phyloP scores from a whole-genome alignment of 2,329 filamentous ascomycete genomes.

The Aspergillus felis region DNA sequence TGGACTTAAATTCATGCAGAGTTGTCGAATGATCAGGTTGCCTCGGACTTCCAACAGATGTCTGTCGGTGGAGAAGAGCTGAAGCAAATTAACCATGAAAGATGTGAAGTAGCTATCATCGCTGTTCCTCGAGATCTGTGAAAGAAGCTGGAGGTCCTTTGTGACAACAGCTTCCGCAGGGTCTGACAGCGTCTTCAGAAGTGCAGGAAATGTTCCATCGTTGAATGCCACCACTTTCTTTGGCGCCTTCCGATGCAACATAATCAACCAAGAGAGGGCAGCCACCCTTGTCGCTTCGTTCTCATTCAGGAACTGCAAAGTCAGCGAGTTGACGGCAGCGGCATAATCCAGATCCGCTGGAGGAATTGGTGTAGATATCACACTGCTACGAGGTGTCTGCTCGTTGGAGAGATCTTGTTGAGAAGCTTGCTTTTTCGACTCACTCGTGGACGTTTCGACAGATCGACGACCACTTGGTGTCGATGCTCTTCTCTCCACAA shows the following conservation, averaged over 20 bases:
- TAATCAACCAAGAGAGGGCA: constrained; percentile 92
- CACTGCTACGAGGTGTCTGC: constrained; percentile 44
- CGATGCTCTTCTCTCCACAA: constrained; percentile 40
- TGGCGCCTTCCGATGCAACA: constrained; percentile 94
- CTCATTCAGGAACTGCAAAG: constrained; percentile 89
- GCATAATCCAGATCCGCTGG: constrained; percentile 83
- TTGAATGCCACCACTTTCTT: constrained; percentile 92
- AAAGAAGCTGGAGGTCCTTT: constrained; percentile 85
- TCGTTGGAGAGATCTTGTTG: constrained; percentile 29
- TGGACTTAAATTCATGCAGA: constrained; percentile 87
- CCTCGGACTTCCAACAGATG: constrained; percentile 86
- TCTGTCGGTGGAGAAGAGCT: constrained; percentile 91
- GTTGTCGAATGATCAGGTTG: constrained; percentile 92
- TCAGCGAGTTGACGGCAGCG: constrained; percentile 88
- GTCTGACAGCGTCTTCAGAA: constrained; percentile 94
- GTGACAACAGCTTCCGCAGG: constrained; percentile 94
- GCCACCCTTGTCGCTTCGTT: constrained; percentile 94
- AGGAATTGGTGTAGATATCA: constrained; percentile 44
- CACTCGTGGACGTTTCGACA: constrained; percentile 24
- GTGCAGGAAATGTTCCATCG: constrained; percentile 91
- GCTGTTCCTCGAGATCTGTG: constrained; percentile 93
- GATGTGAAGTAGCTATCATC: constrained; percentile 97
- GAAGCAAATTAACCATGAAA: constrained; percentile 95
- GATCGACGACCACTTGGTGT: constrained; percentile 29
- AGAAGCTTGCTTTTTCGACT: constrained; percentile 28